Evolutionary conservation across 805 yeast species (phyloP).

Genomic region (Tetrapisispora taiwanensis): DNA sequence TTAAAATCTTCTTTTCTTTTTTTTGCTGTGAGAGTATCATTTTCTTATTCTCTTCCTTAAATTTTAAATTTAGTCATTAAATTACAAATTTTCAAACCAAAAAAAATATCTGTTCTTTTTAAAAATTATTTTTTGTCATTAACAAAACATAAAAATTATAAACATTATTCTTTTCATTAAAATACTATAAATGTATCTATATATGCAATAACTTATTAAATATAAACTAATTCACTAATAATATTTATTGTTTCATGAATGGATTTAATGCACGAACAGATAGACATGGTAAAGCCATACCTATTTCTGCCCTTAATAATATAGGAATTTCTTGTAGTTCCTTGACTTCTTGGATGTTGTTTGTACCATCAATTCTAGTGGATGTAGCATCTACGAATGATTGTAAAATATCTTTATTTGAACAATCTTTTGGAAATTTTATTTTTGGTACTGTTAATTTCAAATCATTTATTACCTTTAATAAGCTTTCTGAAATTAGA

Average conservation of each 20-base stretch:
- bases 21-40: no score
- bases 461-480: slow-evolving; percentile 40
- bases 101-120: no score
- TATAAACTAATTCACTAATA: not conserved
- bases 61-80: no score
- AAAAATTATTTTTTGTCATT: no score
- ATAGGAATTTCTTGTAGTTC: slow-evolving; percentile 76
- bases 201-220: not conserved
- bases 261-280: slow-evolving; percentile 90
- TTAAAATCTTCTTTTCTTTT: no score
- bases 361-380: slow-evolving; percentile 51
- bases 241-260: slow-evolving; percentile 31
- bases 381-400: slow-evolving; percentile 43
- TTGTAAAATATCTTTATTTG: not conserved
- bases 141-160: not conserved
- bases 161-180: not conserved
- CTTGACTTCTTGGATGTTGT: slow-evolving; percentile 68
- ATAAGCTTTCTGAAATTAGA: slow-evolving; percentile 33
- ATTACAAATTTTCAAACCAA: no score
- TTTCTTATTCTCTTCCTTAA: no score
- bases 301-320: slow-evolving; percentile 79
- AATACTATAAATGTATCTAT: not conserved
- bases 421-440: slow-evolving; percentile 20
- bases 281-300: slow-evolving; percentile 91
- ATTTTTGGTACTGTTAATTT: slow-evolving; percentile 41